phyloP scores from a whole-genome alignment of 176 grass and related monocot species.

The Phoenix dactylifera region DNA sequence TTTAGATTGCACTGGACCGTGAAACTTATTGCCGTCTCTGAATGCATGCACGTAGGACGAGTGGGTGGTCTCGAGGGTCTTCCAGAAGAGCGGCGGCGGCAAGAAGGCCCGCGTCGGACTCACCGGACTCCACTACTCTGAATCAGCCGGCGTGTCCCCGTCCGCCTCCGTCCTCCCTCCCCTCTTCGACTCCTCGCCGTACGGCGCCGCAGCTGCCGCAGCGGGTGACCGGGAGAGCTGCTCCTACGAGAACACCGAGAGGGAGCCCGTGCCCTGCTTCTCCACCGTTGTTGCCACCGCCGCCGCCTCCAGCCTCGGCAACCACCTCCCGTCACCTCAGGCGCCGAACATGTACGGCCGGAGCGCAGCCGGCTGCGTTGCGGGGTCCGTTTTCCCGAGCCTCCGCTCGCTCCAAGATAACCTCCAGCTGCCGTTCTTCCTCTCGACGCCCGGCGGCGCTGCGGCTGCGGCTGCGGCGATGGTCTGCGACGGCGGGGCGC shows the following conservation, averaged over 20 bases:
- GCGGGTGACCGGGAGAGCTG: background rate
- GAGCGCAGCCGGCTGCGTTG: background rate
- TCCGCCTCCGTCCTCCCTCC: background rate
- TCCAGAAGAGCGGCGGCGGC: background rate
- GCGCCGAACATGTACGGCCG: background rate
- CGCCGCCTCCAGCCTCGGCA: background rate
- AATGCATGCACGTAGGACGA: background rate
- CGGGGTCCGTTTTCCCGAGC: background rate
- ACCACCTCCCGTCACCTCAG: background rate
- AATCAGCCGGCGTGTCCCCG: background rate
- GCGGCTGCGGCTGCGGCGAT: background rate
- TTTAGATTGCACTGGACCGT: too few relatives aligned
- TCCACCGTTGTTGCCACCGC: background rate
- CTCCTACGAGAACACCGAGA: background rate
- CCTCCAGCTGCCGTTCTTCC: conserved; percentile 1
- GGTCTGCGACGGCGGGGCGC: background rate
- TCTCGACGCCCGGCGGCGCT: background rate
- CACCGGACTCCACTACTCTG: too few relatives aligned
- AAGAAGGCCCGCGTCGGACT: background rate
- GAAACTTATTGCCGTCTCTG: too few relatives aligned
- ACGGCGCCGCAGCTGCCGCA: background rate
- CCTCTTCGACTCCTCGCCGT: background rate
- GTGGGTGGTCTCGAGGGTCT: background rate
- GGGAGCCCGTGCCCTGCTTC: conserved; percentile 11
- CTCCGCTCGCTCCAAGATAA: background rate